Evolutionary conservation across 2,329 filamentous ascomycete genomes (phyloP).

Genomic region (Pseudodiploospora longispora): DNA sequence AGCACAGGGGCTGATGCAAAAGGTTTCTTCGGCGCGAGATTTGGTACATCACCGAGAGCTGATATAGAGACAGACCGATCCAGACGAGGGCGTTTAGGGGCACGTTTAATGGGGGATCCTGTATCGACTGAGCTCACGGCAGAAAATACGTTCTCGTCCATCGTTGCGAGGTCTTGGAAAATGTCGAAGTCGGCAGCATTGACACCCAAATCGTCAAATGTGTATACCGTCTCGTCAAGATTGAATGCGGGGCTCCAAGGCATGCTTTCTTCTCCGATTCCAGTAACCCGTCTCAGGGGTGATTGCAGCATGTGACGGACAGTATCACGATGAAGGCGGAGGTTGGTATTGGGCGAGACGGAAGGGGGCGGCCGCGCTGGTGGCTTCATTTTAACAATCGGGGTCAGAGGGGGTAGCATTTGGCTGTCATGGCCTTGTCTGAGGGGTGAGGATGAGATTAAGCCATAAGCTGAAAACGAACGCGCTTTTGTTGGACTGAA

Average conservation of each 20-base stretch:
- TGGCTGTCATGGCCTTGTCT: slow-evolving; percentile 48
- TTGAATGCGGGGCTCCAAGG: slow-evolving; percentile 63
- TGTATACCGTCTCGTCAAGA: slow-evolving; percentile 48
- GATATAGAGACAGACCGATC: slow-evolving; percentile 57
- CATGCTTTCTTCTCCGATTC: slow-evolving; percentile 35
- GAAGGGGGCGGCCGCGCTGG: slow-evolving; percentile 54
- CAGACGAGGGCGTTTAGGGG: slow-evolving; percentile 49
- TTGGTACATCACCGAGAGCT: slow-evolving; percentile 53
- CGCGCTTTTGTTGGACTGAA: slow-evolving; percentile 77
- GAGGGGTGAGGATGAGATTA: slow-evolving; percentile 61
- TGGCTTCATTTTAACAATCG: slow-evolving; percentile 71
- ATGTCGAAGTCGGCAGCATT: slow-evolving; percentile 54
- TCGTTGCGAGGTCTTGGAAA: slow-evolving; percentile 37
- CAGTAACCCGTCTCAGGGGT: slow-evolving; percentile 46
- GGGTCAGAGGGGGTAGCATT: slow-evolving; percentile 71
- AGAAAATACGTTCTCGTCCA: slow-evolving; percentile 22
- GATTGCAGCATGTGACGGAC: slow-evolving; percentile 77
- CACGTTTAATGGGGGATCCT: slow-evolving; percentile 61
- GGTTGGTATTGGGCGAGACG: slow-evolving; percentile 85
- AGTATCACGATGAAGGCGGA: slow-evolving; percentile 77
- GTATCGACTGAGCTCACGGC: slow-evolving; percentile 40
- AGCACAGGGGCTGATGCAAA: slow-evolving; percentile 43
- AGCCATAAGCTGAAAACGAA: slow-evolving; percentile 41
- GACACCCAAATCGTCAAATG: slow-evolving; percentile 39
- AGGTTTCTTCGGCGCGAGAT: slow-evolving; percentile 42